Percentiles rank a stretch among this genome's conserved stretches.
These are phyloP conservation scores for Gynochthodes officinalis DNA, from an alignment of 257 asterid genomes.

Conservation along the genomic window DNA sequence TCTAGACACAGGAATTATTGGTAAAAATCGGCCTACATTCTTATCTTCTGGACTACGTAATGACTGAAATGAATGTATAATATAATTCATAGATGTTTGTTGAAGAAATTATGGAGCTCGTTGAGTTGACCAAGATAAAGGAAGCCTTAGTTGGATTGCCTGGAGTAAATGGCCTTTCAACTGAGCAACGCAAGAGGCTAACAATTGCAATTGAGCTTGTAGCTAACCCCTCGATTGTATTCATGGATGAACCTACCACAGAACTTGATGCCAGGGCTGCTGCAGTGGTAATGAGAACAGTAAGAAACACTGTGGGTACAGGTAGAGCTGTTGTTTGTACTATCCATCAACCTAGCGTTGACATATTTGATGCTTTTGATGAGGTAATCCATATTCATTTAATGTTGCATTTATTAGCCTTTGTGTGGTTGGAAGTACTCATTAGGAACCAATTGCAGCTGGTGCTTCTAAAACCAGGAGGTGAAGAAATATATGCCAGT, in stretches of 20 bases:
- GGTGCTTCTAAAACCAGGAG: constrained; percentile 70
- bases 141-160: constrained; percentile 42
- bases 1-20: not conserved
- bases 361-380: constrained; percentile 83
- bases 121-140: constrained; percentile 56
- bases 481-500: constrained; percentile 70
- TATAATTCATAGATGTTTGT: constrained; percentile 54
- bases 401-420: not conserved
- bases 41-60: not conserved
- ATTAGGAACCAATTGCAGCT: constrained; percentile 40
- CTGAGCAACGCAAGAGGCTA: constrained; percentile 83
- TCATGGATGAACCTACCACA: constrained; percentile 95
- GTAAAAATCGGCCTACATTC: not conserved
- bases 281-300: constrained; percentile 92
- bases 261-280: constrained; percentile 95
- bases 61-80: not conserved
- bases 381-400: constrained; percentile 40
- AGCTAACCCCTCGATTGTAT: constrained; percentile 84
- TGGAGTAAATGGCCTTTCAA: constrained; percentile 77
- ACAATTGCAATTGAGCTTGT: constrained; percentile 87
- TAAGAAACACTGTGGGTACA: constrained; percentile 90
- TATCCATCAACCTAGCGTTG: constrained; percentile 90
- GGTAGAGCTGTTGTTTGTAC: constrained; percentile 89
- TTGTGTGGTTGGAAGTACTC: not conserved
- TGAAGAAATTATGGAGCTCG: constrained; percentile 75